These are phyloP conservation scores for Aegilops sharonensis DNA, from an alignment of 176 grass and related monocot species.

Conservation along the genomic window DNA sequence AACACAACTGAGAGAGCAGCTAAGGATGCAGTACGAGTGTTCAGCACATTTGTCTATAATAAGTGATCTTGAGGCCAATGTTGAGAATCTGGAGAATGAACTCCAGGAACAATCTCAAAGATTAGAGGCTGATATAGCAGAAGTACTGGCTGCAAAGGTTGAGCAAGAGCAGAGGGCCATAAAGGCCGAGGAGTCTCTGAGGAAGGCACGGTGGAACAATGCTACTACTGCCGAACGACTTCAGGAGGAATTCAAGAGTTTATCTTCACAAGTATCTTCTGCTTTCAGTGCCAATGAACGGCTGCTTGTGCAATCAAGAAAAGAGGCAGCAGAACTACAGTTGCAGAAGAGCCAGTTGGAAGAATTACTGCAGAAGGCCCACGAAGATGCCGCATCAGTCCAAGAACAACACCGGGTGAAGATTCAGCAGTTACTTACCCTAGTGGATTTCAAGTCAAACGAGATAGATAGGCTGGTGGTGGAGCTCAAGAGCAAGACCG, in stretches of 20 bases:
- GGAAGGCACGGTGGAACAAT: conserved; percentile 67
- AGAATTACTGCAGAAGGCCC: conserved; percentile 62
- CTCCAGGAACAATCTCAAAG: conserved; percentile 61
- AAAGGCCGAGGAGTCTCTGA: conserved; percentile 77
- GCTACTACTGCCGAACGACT: conserved; percentile 59
- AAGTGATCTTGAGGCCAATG: conserved; percentile 79
- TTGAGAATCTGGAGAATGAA: conserved; percentile 77
- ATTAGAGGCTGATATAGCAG: conserved; percentile 74
- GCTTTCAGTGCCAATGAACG: conserved; percentile 69
- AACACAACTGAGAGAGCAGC: conserved; percentile 74
- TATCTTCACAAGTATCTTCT: conserved; percentile 81
- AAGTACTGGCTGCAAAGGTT: conserved; percentile 55
- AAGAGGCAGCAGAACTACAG: conserved; percentile 70
- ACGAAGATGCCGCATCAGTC: conserved; percentile 52
- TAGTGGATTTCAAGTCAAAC: conserved; percentile 83
- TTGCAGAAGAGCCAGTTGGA: conserved; percentile 69
- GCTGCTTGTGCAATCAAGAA: conserved; percentile 63
- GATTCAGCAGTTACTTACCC: conserved; percentile 68
- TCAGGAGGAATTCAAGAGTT: conserved; percentile 67
- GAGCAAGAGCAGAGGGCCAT: conserved; percentile 85
- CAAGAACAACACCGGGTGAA: conserved; percentile 61
- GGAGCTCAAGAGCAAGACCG: conserved; percentile 63
- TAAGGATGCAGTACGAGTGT: conserved; percentile 94
- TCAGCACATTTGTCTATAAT: conserved; percentile 84
- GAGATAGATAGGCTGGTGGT: conserved; percentile 62